Conservation (phyloP, 2,329 filamentous ascomycete genomes). For the Beauveria medogensis region DNA sequence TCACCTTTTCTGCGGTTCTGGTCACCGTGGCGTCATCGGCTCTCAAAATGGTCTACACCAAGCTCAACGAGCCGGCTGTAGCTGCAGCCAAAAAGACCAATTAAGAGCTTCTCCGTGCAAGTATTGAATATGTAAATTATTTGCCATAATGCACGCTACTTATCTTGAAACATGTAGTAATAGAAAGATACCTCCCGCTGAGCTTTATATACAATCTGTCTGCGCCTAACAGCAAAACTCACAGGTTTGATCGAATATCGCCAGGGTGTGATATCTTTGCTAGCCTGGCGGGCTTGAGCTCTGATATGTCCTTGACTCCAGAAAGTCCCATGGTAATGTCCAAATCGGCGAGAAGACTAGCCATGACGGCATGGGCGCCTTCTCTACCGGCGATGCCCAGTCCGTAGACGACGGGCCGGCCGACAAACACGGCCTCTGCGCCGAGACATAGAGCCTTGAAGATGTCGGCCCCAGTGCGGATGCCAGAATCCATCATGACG, state of each 20-base stretch:
- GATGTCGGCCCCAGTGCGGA: constrained; percentile 32
- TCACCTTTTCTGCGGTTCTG: constrained; percentile 57
- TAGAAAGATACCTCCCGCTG: background rate
- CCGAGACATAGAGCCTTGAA: constrained; percentile 34
- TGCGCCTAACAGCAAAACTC: background rate
- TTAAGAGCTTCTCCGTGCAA: background rate
- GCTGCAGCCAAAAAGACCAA: constrained; percentile 21
- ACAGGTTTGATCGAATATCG: constrained; percentile 25
- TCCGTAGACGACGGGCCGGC: constrained; percentile 31
- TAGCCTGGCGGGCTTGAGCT: constrained; percentile 27
- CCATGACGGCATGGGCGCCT: constrained; percentile 48
- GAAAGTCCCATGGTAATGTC: constrained; percentile 49
- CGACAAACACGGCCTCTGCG: constrained; percentile 34
- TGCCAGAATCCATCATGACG: constrained; percentile 41
- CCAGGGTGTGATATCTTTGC: constrained; percentile 26
- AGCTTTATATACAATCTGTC: too few species aligned
- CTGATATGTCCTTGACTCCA: constrained; percentile 37
- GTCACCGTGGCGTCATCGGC: constrained; percentile 64
- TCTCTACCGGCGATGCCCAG: constrained; percentile 27
- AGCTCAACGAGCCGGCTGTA: constrained; percentile 50
- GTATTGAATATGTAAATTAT: background rate
- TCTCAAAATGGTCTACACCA: constrained; percentile 63
- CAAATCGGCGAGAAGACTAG: constrained; percentile 30
- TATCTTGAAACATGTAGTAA: background rate
- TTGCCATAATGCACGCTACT: background rate